These are phyloP conservation scores for Phylloboletellus chloephorus DNA, from an alignment of 1,284 basidiomycete genomes.

Conservation along the genomic window DNA sequence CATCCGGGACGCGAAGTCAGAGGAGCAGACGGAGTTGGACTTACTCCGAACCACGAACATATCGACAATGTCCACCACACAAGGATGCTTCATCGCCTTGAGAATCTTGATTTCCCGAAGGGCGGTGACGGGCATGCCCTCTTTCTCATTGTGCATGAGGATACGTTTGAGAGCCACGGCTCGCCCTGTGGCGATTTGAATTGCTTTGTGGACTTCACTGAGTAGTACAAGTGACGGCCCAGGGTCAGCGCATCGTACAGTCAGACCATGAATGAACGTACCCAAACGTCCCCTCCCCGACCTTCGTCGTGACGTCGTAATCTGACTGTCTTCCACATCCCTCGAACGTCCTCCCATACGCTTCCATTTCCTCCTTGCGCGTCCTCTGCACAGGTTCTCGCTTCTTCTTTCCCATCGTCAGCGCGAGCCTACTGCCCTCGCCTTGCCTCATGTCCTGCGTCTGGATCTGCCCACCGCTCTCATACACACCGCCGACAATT, in stretches of 20 bases:
- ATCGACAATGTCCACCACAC: conserved; percentile 85
- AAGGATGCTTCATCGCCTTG: conserved; percentile 82
- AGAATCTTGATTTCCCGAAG: conserved; percentile 98
- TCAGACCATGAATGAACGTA: conserved; percentile 35
- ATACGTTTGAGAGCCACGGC: conserved; percentile 91
- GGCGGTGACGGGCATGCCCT: conserved; percentile 95
- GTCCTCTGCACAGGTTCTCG: conserved; percentile 45
- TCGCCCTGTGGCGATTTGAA: conserved; percentile 55
- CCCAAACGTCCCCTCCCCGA: conserved; percentile 96
- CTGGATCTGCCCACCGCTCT: conserved; percentile 1
- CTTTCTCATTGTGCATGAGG: conserved; percentile 93
- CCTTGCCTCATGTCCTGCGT: neutral
- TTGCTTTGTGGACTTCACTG: conserved; percentile 87
- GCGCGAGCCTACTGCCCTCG: conserved; percentile 7
- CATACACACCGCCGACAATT: conserved; percentile 16
- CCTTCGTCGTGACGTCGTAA: conserved; percentile 77
- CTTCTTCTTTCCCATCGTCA: conserved; percentile 22
- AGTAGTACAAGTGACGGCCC: conserved; percentile 1
- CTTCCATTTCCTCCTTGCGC: conserved; percentile 58
- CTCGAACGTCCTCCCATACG: conserved; percentile 63
- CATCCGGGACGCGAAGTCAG: neutral
- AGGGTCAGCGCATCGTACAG: conserved; percentile 9
- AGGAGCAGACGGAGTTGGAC: conserved; percentile 23
- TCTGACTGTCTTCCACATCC: conserved; percentile 77
- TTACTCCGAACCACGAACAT: conserved; percentile 81